Conservation (phyloP, 2,329 filamentous ascomycete genomes). For the Ilyonectria robusta region DNA sequence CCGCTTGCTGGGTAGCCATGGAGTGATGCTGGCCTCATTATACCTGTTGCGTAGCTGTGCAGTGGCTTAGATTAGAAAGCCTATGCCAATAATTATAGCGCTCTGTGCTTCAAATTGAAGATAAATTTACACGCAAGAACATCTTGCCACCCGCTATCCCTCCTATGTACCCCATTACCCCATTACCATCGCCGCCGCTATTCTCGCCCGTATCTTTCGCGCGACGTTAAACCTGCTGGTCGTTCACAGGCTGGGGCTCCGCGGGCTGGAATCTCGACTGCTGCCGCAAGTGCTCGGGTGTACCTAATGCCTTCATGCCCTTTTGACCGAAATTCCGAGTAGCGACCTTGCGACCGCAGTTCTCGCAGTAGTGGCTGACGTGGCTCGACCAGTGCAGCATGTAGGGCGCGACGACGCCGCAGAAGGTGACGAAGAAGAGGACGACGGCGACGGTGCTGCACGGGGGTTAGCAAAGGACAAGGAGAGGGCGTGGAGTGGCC, state of each 20-base stretch:
- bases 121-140: neutral
- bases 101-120: neutral
- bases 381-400: constrained; percentile 40
- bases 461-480: neutral
- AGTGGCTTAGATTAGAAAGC: neutral
- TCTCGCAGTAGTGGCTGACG: constrained; percentile 44
- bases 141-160: neutral
- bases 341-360: constrained; percentile 47
- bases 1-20: too few species aligned
- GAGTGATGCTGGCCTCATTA: too few species aligned
- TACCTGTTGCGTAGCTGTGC: neutral
- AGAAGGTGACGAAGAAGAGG: constrained; percentile 45
- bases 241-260: neutral
- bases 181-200: constrained; percentile 4
- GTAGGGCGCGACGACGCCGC: constrained; percentile 44
- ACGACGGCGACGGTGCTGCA: constrained; percentile 29
- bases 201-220: neutral
- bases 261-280: constrained; percentile 41
- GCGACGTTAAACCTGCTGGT: constrained; percentile 15
- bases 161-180: neutral
- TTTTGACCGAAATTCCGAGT: constrained; percentile 26
- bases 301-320: constrained; percentile 41
- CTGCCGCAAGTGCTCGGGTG: constrained; percentile 46
- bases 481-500: neutral
- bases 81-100: neutral